A percentile compares a stretch with the other conserved stretches of the same genome.
Conservation (phyloP, 2,329 filamentous ascomycete genomes). For the Daldinia eschscholtzii region DNA sequence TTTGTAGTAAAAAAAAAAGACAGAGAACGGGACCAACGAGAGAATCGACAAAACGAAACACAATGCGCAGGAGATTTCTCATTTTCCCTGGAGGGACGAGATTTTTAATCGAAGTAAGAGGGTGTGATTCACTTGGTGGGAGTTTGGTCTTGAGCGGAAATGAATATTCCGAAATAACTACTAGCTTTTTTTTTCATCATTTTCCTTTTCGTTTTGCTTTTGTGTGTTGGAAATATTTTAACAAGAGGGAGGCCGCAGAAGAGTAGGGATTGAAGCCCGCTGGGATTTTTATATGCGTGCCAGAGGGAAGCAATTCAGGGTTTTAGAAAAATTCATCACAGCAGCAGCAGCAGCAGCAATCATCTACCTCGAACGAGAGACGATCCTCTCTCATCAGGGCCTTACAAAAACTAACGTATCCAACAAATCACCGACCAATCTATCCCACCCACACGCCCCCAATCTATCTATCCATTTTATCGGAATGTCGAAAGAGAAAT, state of each 20-base stretch:
- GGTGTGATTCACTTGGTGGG: slow-evolving; percentile 21
- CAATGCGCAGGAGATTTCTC: not conserved
- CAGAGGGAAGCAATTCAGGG: slow-evolving; percentile 8
- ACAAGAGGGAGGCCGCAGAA: slow-evolving; percentile 11
- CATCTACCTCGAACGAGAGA: slow-evolving; percentile 20
- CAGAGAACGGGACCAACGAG: not conserved
- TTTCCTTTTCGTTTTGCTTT: slow-evolving; percentile 27
- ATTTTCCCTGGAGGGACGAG: slow-evolving; percentile 15
- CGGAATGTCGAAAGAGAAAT: slow-evolving; percentile 22
- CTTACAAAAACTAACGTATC: slow-evolving; percentile 8
- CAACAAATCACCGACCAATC: slow-evolving; percentile 11
- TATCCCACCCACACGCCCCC: not conserved
- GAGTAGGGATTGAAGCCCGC: not conserved
- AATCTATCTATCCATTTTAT: slow-evolving; percentile 13
- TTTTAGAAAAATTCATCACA: slow-evolving; percentile 20
- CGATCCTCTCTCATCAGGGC: slow-evolving; percentile 12
- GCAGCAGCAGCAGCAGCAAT: slow-evolving; percentile 17
- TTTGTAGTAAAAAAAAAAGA: not conserved
- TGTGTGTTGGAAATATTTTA: slow-evolving; percentile 19
- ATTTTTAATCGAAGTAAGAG: slow-evolving; percentile 29
- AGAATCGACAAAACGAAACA: not conserved
- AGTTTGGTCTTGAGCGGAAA: slow-evolving; percentile 29
- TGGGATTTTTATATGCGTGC: slow-evolving; percentile 4
- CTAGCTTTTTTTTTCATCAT: not conserved
- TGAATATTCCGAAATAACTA: slow-evolving; percentile 22